A percentile compares a stretch with the other conserved stretches of the same genome.
Evolutionary conservation across 148 eudicot genomes (phyloP).

Genomic region (Tetragonia tetragonoides): DNA sequence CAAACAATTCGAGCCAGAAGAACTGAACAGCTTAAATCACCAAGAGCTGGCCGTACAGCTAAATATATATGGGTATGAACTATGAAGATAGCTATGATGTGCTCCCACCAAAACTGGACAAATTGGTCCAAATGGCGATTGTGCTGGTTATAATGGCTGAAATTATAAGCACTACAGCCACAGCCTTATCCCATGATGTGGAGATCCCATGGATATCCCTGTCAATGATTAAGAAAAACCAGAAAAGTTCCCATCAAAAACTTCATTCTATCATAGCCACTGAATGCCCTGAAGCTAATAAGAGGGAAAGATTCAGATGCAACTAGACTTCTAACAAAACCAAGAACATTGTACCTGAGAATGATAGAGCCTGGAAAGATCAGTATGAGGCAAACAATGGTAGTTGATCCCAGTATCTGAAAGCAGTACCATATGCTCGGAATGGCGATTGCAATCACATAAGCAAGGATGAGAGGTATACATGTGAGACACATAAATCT

Average conservation of each 20-base stretch:
- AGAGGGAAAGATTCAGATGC: no score
- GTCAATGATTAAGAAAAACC: slow-evolving; percentile 11
- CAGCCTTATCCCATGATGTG: slow-evolving; percentile 41
- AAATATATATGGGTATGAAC: not conserved
- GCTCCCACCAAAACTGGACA: slow-evolving; percentile 30
- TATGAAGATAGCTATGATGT: not conserved
- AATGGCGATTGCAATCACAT: slow-evolving; percentile 58
- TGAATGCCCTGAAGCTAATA: no score
- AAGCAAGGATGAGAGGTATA: slow-evolving; percentile 47
- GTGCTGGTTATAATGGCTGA: slow-evolving; percentile 54
- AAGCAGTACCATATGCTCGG: slow-evolving; percentile 96
- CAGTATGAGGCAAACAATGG: slow-evolving; percentile 71
- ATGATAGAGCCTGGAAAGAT: slow-evolving; percentile 76
- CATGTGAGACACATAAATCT: slow-evolving; percentile 63
- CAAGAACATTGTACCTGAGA: slow-evolving; percentile 50
- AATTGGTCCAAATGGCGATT: slow-evolving; percentile 49
- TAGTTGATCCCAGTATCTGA: slow-evolving; percentile 85
- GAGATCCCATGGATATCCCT: slow-evolving; percentile 77
- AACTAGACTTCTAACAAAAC: no score
- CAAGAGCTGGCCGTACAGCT: not conserved
- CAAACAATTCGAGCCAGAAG: no score
- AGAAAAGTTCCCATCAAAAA: not conserved
- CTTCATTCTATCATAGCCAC: not conserved
- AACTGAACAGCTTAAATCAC: no score
- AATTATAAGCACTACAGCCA: slow-evolving; percentile 51